Conservation (phyloP, 2,329 filamentous ascomycete genomes). For the Aspergillus sp. region DNA sequence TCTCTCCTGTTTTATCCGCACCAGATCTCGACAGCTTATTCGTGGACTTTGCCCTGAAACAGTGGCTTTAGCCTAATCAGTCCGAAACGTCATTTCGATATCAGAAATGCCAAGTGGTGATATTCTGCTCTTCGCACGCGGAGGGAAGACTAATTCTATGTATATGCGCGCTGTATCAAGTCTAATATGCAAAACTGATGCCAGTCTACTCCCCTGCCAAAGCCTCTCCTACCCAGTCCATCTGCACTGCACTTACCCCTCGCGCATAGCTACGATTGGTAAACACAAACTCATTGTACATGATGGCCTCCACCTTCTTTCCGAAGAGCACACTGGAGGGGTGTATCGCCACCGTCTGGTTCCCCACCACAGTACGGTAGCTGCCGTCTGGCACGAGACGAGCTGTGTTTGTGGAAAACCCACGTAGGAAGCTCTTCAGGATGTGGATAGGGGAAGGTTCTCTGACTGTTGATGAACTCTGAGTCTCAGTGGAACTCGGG, state of each 20-base stretch:
- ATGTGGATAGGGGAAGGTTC: slow-evolving; percentile 54
- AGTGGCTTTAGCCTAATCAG: background rate
- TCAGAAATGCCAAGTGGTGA: slow-evolving; percentile 10
- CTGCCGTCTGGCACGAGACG: slow-evolving; percentile 63
- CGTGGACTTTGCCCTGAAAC: background rate
- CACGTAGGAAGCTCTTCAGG: slow-evolving; percentile 61
- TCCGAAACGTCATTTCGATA: slow-evolving; percentile 12
- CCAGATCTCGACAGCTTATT: background rate
- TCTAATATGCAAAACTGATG: slow-evolving; percentile 3
- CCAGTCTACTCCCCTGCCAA: slow-evolving; percentile 31
- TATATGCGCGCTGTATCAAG: background rate
- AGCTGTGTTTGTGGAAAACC: slow-evolving; percentile 65
- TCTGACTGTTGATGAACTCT: slow-evolving; percentile 18
- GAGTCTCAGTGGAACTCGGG: slow-evolving; percentile 29
- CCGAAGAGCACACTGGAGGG: slow-evolving; percentile 65
- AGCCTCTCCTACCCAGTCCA: slow-evolving; percentile 65
- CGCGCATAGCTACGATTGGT: slow-evolving; percentile 67
- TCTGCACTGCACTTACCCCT: slow-evolving; percentile 65
- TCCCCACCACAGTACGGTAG: slow-evolving; percentile 65
- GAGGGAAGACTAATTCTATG: background rate
- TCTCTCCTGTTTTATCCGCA: background rate
- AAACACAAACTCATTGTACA: slow-evolving; percentile 70
- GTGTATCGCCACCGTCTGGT: slow-evolving; percentile 67
- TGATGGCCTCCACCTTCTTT: slow-evolving; percentile 64
- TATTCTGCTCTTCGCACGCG: background rate